A percentile compares a stretch with the other conserved stretches of the same genome.
phyloP scores from a whole-genome alignment of 192 early-diverging fungal species.

The Dissophora ornata region DNA sequence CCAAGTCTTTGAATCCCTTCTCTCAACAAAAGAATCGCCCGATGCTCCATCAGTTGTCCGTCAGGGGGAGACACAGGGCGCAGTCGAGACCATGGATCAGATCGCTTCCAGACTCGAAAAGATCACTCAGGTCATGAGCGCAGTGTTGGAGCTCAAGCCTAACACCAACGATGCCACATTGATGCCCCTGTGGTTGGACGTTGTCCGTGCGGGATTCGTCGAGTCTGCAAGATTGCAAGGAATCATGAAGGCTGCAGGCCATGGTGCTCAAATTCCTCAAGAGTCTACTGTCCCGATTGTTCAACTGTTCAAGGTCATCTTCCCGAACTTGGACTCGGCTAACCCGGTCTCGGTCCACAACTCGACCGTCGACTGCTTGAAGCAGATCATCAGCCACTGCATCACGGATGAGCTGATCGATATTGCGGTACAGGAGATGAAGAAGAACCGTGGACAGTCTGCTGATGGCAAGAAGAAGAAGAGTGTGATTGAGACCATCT shows the following conservation, averaged over 20 bases:
- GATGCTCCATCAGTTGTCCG: slow-evolving; percentile 36
- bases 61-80: slow-evolving; percentile 19
- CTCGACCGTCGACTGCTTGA: slow-evolving; percentile 77
- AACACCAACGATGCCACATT: slow-evolving; percentile 84
- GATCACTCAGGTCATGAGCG: slow-evolving; percentile 62
- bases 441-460: slow-evolving; percentile 36
- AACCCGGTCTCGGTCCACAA: slow-evolving; percentile 67
- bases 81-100: slow-evolving; percentile 39
- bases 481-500: slow-evolving; percentile 61
- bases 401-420: slow-evolving; percentile 82
- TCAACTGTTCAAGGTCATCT: slow-evolving; percentile 69
- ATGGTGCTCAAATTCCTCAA: slow-evolving; percentile 34
- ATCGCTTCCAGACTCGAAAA: slow-evolving; percentile 60
- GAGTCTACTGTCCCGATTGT: slow-evolving; percentile 37
- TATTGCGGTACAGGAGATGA: slow-evolving; percentile 56
- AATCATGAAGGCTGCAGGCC: slow-evolving; percentile 25
- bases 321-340: slow-evolving; percentile 73
- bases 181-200: slow-evolving; percentile 86
- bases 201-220: slow-evolving; percentile 79
- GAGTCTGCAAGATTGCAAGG: slow-evolving; percentile 67
- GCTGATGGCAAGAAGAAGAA: slow-evolving; percentile 32
- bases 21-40: slow-evolving; percentile 55
- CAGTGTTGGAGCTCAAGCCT: slow-evolving; percentile 84
- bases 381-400: slow-evolving; percentile 75
- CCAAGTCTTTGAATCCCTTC: slow-evolving; percentile 74